These are phyloP conservation scores for Aaosphaeria pasadenensis DNA, from an alignment of 2,329 filamentous ascomycete genomes.

Conservation along the genomic window DNA sequence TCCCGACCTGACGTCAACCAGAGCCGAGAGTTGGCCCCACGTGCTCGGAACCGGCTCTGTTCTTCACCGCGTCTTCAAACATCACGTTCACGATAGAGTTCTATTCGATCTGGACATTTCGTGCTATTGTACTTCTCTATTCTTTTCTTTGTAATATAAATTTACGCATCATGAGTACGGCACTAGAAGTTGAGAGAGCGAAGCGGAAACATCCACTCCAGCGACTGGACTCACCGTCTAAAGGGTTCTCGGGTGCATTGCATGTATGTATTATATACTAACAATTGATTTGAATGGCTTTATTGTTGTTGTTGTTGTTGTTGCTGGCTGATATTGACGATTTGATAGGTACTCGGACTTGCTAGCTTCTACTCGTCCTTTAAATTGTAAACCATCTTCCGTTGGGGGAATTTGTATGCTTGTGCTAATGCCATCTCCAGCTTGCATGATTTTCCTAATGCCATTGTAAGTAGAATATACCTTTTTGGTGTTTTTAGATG, in stretches of 20 bases:
- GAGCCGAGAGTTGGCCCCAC: too few relatives aligned
- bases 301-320: not conserved
- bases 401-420: not conserved
- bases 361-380: conserved; percentile 46
- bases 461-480: conserved; percentile 3
- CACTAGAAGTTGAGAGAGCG: conserved; percentile 13
- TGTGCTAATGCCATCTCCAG: not conserved
- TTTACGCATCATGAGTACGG: not conserved
- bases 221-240: conserved; percentile 63
- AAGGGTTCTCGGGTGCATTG: conserved; percentile 59
- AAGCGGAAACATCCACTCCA: conserved; percentile 59
- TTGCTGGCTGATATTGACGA: not conserved
- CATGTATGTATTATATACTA: conserved; percentile 44
- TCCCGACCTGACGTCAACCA: too few relatives aligned
- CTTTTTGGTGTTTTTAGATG: not conserved
- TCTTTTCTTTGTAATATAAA: not conserved
- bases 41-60: too few relatives aligned
- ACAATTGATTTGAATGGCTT: not conserved
- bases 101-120: too few relatives aligned
- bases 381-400: conserved; percentile 28
- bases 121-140: too few relatives aligned
- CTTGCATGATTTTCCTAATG: conserved; percentile 2
- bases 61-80: too few relatives aligned
- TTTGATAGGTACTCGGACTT: conserved; percentile 35
- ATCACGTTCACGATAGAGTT: too few relatives aligned